Evolutionary conservation across 2,329 filamentous ascomycete genomes (phyloP), one percentile per base, ranked within the genome.

Genomic region (Hypomyces rosellus): DNA sequence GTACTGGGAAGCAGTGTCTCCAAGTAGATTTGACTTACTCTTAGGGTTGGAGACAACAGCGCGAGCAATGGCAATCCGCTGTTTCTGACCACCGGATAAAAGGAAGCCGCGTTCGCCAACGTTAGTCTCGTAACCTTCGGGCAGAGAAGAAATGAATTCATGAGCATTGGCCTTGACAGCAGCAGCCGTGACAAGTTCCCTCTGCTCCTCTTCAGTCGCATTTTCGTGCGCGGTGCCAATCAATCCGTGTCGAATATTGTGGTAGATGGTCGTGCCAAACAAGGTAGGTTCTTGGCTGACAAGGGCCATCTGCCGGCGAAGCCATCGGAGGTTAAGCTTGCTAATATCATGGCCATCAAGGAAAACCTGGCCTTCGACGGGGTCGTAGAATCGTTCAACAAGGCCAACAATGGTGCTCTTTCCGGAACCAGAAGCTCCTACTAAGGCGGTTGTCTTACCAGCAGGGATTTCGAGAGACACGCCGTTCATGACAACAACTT

Each of bases 331-430:
- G 63, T 97, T 97, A 46, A 97, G 74, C 1, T 76, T 85, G 61
- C 81, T 82, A 49, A 96, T 84, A 63, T 95, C 86, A 57, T 86
- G 82, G 8, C 88, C 93, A 63, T 97, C 93, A 12, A 99, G 74
- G 51, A 84, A 78, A 1, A 97, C 84, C 16, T 78, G 70, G 20
- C 93, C 93, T 33, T 80, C 80, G 34, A 96, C 88, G 0, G 93
- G 92, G 49, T 91, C 83, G 65, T 99, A 99, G 67, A 97, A 97
- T 20, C 93, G 82, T 69, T 97, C 92, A 1, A 97, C 84, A 15
- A 99, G 75, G 12, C 92, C 92, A 30, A 99, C 86, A 54, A 97
- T 91, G 0, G 93, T 97, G 61, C 86, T 92, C 71, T 99, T 99
- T 43, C 93, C 93, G 41, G 88, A 95, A 11, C 93, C 93, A 13